Base-by-base conservation (phyloP, 192 early-diverging fungal species). In the Paraglomus brasilianum region DNA sequence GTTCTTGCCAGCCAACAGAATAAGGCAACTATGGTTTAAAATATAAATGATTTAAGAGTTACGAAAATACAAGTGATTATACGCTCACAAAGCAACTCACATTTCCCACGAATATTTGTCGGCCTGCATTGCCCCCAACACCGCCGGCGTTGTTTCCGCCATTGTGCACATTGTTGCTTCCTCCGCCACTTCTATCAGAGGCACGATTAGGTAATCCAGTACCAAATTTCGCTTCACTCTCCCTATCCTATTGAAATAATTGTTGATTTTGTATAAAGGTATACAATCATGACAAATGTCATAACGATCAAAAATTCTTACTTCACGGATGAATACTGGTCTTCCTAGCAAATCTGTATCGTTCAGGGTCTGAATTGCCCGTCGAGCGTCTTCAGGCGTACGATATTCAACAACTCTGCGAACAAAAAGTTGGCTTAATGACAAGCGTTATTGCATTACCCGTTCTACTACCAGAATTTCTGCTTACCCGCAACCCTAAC, bases 1-100 rank as follows among this genome's bases (percentile, higher is more conserved):
- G 53, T 61, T 95, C 92, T 77, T 95, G 89, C 92, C 92, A 93
- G 39, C 85, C 86, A 43, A 91, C 85, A 38, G 83, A 79, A 72
- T 84, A 89, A 6, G 93, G 92, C 2, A 94, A 75, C 93, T 93
- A 72, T 43, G 19, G 19, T 46, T 41, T 22, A 43, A 22, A 1
- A 19, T 10, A 58, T 13, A 19, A 75, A 24, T 38, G 50, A 0
- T 51, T 24, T 9, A 30, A 57, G 36, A 21, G 45, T 19, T 30
- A 21, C 38, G 1, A 36, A 7, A 39, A 46, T 39, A 14, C 42
- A 52, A 15, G 24, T 8, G 30, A 30, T 30, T 30, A 30, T 3
- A 30, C 3, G 30, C 30, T 30, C 30, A 30, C 30, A 30, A 30
- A 30, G 21, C 15, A 4, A 74, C 77, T 70, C 79, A 91, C 89